These are phyloP conservation scores for Populus hybrid DNA, from an alignment of 441 rosid species.

Conservation along the genomic window DNA sequence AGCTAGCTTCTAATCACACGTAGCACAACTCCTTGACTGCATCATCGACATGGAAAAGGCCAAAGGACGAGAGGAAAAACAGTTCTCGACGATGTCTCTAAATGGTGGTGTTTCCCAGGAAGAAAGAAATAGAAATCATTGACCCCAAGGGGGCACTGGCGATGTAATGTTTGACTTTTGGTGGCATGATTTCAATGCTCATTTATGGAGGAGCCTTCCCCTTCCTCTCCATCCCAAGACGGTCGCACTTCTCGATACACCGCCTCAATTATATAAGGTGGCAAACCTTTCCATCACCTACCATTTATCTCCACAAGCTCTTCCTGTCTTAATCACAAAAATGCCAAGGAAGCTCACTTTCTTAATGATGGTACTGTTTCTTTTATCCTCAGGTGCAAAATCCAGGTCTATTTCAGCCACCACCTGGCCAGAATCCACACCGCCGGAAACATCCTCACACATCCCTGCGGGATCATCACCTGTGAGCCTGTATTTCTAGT, in stretches of 20 bases:
- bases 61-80: neutral
- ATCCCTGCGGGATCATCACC: neutral
- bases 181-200: conserved; percentile 15
- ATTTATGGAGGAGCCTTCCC: conserved; percentile 15
- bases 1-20: neutral
- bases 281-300: neutral
- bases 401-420: conserved; percentile 7
- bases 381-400: conserved; percentile 18
- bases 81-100: conserved; percentile 14
- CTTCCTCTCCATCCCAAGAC: neutral
- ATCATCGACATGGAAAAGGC: neutral
- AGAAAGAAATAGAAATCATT: neutral
- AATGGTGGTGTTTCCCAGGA: conserved; percentile 27
- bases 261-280: too few species aligned
- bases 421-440: neutral
- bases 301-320: neutral
- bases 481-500: conserved; percentile 8
- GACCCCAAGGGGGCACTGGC: neutral
- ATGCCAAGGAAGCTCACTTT: conserved; percentile 14
- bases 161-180: conserved; percentile 22
- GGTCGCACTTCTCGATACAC: conserved; percentile 12
- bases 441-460: neutral
- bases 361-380: conserved; percentile 18
- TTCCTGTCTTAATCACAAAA: neutral
- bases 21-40: neutral